Percentiles rank a stretch among this genome's conserved stretches.
phyloP scores from a whole-genome alignment of 805 yeast species.

The Lipomyces spencermartinsiae region DNA sequence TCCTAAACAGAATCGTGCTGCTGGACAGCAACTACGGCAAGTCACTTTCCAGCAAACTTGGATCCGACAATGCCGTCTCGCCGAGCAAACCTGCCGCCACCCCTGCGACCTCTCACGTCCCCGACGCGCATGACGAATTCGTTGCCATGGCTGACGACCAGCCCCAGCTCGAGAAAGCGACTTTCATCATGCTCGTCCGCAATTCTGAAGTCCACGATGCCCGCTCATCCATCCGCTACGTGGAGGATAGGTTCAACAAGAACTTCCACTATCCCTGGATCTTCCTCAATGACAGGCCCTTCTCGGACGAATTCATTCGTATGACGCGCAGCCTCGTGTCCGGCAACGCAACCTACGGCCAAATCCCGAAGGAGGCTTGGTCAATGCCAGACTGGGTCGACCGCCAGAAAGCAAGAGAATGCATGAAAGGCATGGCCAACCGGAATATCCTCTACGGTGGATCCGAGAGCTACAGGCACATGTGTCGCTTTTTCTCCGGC shows the following conservation, averaged over 20 bases:
- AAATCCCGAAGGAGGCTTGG: conserved; percentile 69
- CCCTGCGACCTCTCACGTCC: too few species aligned
- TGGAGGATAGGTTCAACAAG: conserved; percentile 70
- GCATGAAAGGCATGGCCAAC: conserved; percentile 54
- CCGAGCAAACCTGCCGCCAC: too few species aligned
- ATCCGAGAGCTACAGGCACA: conserved; percentile 68
- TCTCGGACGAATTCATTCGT: conserved; percentile 60
- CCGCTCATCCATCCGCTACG: conserved; percentile 61
- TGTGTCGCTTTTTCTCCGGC: conserved; percentile 84
- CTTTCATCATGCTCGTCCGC: conserved; percentile 72
- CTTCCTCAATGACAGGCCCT: conserved; percentile 72
- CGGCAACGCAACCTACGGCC: conserved; percentile 68
- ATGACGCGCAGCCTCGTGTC: conserved; percentile 59
- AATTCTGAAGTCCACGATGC: conserved; percentile 66
- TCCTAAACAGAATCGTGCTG: too few species aligned
- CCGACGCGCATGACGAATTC: too few species aligned
- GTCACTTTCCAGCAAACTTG: too few species aligned
- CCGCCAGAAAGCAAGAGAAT: conserved; percentile 54
- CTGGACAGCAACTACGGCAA: not conserved
- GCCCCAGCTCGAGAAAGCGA: conserved; percentile 53
- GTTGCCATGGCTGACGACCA: not conserved
- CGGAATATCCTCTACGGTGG: conserved; percentile 62
- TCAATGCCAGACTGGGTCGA: conserved; percentile 59
- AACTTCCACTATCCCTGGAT: conserved; percentile 77
- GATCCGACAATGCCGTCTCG: too few species aligned